Evolutionary conservation across 495 filamentous ascomycete genomes (phyloP).

Genomic region (Talaromyces ruber): DNA sequence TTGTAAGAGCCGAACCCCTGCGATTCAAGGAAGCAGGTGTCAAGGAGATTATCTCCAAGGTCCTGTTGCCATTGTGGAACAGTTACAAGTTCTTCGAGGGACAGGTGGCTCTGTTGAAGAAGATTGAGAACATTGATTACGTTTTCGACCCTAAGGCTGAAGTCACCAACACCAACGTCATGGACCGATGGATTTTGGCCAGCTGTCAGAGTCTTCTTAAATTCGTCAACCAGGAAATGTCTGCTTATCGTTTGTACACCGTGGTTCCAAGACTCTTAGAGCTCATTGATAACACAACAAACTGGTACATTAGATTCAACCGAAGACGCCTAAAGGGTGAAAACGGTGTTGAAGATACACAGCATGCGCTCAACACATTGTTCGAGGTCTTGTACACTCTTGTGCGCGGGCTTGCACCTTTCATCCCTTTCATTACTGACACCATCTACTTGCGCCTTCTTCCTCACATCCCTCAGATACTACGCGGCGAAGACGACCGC

Average conservation of each 20-base stretch:
- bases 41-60: slow-evolving; percentile 92
- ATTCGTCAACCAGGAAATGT: slow-evolving; percentile 95
- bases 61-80: slow-evolving; percentile 93
- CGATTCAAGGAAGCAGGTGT: slow-evolving; percentile 90
- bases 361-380: slow-evolving; percentile 89
- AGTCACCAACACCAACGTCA: slow-evolving; percentile 75
- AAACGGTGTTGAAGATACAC: slow-evolving; percentile 77
- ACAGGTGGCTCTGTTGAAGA: slow-evolving; percentile 90
- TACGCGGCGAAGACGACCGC: slow-evolving; percentile 60
- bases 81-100: slow-evolving; percentile 96
- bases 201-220: slow-evolving; percentile 86
- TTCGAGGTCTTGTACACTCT: slow-evolving; percentile 93
- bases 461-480: slow-evolving; percentile 60
- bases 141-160: slow-evolving; percentile 71
- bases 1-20: slow-evolving; percentile 86
- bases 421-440: slow-evolving; percentile 92
- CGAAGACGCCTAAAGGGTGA: slow-evolving; percentile 92
- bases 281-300: slow-evolving; percentile 91
- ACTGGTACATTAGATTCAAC: slow-evolving; percentile 99
- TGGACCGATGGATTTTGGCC: slow-evolving; percentile 95
- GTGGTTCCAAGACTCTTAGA: slow-evolving; percentile 83
- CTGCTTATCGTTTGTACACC: slow-evolving; percentile 73
- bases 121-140: slow-evolving; percentile 71
- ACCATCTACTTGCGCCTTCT: slow-evolving; percentile 86
- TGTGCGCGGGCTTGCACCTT: slow-evolving; percentile 78